Conservation (phyloP, 768 basidiomycete species). For the Agaricus sinodeliciosus region DNA sequence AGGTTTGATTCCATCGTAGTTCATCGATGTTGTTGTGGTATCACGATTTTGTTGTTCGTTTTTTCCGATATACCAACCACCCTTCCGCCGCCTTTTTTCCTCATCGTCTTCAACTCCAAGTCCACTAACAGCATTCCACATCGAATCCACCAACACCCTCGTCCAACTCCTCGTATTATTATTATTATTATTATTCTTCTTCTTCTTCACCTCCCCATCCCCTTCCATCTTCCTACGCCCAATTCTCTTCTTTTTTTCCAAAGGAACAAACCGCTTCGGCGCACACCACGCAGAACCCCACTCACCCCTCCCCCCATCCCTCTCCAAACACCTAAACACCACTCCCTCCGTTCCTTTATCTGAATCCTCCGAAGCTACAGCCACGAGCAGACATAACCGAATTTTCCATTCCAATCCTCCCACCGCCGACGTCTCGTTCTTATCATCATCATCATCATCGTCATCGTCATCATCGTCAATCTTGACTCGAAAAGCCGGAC, state of each 20-base stretch:
- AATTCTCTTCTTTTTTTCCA: slow-evolving; percentile 37
- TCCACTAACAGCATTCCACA: slow-evolving; percentile 3
- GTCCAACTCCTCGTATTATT: slow-evolving; percentile 30
- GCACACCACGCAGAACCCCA: slow-evolving; percentile 72
- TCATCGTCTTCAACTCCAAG: slow-evolving; percentile 24
- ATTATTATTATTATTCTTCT: too few species aligned
- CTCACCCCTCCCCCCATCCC: slow-evolving; percentile 56
- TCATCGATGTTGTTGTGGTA: too few species aligned
- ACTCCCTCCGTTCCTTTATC: slow-evolving; percentile 43
- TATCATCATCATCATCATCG: slow-evolving; percentile 23
- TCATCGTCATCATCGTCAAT: slow-evolving; percentile 35
- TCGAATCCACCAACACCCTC: slow-evolving; percentile 28
- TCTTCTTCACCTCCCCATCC: slow-evolving; percentile 15
- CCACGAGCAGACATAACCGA: slow-evolving; percentile 78
- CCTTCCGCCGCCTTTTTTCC: slow-evolving; percentile 25
- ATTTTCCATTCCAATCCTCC: slow-evolving; percentile 94
- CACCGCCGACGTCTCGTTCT: slow-evolving; percentile 12
- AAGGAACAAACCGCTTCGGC: slow-evolving; percentile 48
- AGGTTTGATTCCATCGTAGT: slow-evolving; percentile 44
- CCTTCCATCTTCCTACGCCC: slow-evolving; percentile 13
- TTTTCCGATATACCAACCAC: slow-evolving; percentile 10
- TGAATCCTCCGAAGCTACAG: slow-evolving; percentile 47
- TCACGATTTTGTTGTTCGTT: too few species aligned
- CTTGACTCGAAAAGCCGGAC: slow-evolving; percentile 75
- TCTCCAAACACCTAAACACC: slow-evolving; percentile 42